phyloP scores from a whole-genome alignment of 1,284 basidiomycete genomes.

The Cutaneotrichosporon sp. region DNA sequence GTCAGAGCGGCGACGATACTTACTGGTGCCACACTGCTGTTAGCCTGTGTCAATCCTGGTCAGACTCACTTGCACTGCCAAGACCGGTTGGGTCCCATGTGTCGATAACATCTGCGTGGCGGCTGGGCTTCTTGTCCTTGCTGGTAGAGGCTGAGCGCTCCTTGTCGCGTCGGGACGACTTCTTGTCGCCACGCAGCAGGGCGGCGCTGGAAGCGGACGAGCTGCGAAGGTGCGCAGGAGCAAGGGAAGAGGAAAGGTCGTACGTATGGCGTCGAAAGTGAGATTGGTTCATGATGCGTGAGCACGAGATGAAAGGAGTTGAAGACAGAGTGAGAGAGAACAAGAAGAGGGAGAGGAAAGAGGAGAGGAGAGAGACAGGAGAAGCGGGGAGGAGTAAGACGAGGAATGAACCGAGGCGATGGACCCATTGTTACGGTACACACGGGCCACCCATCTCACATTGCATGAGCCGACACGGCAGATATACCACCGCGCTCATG shows the following conservation, averaged over 20 bases:
- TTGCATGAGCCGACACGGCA: no score
- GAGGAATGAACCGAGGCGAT: no score
- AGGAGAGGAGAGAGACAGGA: neutral
- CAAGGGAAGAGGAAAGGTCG: no score
- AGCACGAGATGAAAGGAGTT: no score
- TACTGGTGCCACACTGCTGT: constrained; percentile 47
- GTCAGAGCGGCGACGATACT: constrained; percentile 12
- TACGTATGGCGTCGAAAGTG: neutral
- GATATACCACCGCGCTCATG: no score
- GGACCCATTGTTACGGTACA: no score
- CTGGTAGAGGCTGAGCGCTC: neutral
- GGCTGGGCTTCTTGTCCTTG: constrained; percentile 41
- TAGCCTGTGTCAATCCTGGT: neutral
- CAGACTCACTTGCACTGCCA: constrained; percentile 42
- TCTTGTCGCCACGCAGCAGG: neutral
- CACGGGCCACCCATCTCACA: no score
- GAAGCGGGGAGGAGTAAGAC: neutral
- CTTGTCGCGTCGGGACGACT: neutral
- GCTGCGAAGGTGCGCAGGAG: neutral
- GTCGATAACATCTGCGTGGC: constrained; percentile 49
- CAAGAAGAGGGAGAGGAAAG: no score
- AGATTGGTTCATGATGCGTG: neutral
- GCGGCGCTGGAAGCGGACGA: constrained; percentile 19
- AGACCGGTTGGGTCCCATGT: constrained; percentile 49
- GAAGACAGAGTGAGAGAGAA: neutral